Evolutionary conservation across 2,329 filamentous ascomycete genomes (phyloP).

Genomic region (Metarhizium guizhouense): DNA sequence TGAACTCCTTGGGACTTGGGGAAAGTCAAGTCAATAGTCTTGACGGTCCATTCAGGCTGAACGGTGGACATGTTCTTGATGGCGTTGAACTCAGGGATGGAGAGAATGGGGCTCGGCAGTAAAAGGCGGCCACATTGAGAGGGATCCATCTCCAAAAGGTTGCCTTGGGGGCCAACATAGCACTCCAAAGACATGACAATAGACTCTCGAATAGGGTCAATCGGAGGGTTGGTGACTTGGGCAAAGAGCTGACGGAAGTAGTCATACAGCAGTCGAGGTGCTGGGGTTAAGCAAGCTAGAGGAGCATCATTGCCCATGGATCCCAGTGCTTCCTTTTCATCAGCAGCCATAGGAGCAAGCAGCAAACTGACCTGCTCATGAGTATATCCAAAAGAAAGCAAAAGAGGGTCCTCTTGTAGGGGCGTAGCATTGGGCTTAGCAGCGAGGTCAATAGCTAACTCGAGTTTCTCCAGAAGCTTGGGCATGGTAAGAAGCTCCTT

Average conservation of each 20-base stretch:
- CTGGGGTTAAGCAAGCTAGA: constrained; percentile 80
- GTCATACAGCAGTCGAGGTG: constrained; percentile 82
- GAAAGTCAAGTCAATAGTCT: constrained; percentile 88
- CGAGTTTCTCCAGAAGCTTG: constrained; percentile 56
- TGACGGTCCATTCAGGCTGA: constrained; percentile 76
- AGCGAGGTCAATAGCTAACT: constrained; percentile 53
- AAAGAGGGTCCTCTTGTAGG: constrained; percentile 74
- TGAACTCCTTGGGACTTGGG: constrained; percentile 73
- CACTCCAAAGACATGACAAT: constrained; percentile 98
- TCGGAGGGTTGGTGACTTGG: constrained; percentile 95
- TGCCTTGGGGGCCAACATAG: constrained; percentile 92
- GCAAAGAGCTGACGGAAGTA: constrained; percentile 98
- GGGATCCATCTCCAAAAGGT: constrained; percentile 86
- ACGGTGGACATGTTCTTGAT: constrained; percentile 66
- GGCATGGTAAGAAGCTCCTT: constrained; percentile 77
- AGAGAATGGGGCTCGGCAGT: constrained; percentile 80
- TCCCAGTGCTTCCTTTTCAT: constrained; percentile 92
- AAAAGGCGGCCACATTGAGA: constrained; percentile 81
- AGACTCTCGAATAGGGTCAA: constrained; percentile 92
- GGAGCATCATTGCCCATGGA: constrained; percentile 98
- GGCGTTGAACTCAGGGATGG: constrained; percentile 83
- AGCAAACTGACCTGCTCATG: constrained; percentile 91
- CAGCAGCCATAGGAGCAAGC: constrained; percentile 89
- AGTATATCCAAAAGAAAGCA: constrained; percentile 87
- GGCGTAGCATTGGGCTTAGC: constrained; percentile 58